phyloP scores from a whole-genome alignment of 495 filamentous ascomycete genomes.

The Aspergillus cristatus region DNA sequence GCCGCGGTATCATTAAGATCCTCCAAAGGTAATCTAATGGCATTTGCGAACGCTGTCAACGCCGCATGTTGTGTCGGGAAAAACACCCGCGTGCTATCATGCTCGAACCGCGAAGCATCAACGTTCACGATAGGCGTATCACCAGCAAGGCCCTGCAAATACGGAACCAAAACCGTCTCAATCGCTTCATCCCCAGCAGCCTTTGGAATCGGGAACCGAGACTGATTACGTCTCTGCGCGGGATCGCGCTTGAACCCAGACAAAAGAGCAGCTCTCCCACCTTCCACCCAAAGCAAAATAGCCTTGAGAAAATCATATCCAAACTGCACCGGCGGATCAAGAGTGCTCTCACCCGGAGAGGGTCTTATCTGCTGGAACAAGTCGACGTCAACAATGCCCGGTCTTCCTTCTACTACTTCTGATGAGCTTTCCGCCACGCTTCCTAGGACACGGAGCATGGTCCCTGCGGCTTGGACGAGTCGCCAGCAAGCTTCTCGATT shows the following conservation, averaged over 20 bases:
- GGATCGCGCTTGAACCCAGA: conserved; percentile 44
- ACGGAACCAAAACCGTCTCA: conserved; percentile 48
- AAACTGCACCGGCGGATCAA: conserved; percentile 38
- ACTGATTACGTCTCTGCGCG: conserved; percentile 20
- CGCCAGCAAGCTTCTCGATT: conserved; percentile 50
- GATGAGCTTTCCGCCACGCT: conserved; percentile 31
- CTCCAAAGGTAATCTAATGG: conserved; percentile 42
- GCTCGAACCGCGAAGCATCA: conserved; percentile 51
- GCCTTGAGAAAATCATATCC: conserved; percentile 59
- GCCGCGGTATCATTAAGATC: conserved; percentile 31
- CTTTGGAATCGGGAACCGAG: conserved; percentile 43
- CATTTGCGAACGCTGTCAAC: conserved; percentile 46
- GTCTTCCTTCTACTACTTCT: neutral
- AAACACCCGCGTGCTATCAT: conserved; percentile 40
- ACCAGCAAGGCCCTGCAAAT: conserved; percentile 42
- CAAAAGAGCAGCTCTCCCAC: conserved; percentile 42
- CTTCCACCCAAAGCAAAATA: conserved; percentile 53
- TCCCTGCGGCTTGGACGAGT: conserved; percentile 62
- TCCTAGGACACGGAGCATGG: conserved; percentile 46
- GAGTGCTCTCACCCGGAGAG: conserved; percentile 37
- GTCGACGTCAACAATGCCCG: conserved; percentile 16
- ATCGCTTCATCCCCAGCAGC: conserved; percentile 43
- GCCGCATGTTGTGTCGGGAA: conserved; percentile 49
- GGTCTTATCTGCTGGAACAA: conserved; percentile 38
- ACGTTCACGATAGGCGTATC: conserved; percentile 44